Conservation (phyloP, 2,329 filamentous ascomycete genomes). For the Colletotrichum melonis region DNA sequence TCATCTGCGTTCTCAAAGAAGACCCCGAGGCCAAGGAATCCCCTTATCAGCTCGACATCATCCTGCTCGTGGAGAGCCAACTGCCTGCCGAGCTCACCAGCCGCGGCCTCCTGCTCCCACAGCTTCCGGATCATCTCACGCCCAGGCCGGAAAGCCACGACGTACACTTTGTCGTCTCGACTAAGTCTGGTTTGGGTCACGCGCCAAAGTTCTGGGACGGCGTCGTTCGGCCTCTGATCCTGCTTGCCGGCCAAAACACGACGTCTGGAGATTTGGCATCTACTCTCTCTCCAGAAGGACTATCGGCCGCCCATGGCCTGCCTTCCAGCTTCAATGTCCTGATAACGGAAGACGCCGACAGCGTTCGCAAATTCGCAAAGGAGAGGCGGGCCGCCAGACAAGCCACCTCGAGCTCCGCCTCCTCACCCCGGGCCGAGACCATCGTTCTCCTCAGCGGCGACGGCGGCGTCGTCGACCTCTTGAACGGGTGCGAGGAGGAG, state of each 20-base stretch:
- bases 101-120: slow-evolving; percentile 47
- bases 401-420: slow-evolving; percentile 20
- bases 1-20: slow-evolving; percentile 54
- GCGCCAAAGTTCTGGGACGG: slow-evolving; percentile 66
- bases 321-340: slow-evolving; percentile 62
- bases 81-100: slow-evolving; percentile 52
- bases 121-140: slow-evolving; percentile 52
- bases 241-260: slow-evolving; percentile 45
- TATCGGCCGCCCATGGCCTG: slow-evolving; percentile 11
- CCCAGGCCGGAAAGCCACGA: slow-evolving; percentile 25
- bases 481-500: slow-evolving; percentile 69
- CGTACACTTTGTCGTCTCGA: slow-evolving; percentile 76
- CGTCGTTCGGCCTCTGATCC: slow-evolving; percentile 67
- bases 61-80: slow-evolving; percentile 42
- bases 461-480: slow-evolving; percentile 84
- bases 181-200: slow-evolving; percentile 70
- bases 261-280: slow-evolving; percentile 16
- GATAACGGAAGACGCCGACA: slow-evolving; percentile 71
- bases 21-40: slow-evolving; percentile 39
- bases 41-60: slow-evolving; percentile 44
- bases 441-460: slow-evolving; percentile 88
- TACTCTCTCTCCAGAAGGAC: not conserved
- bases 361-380: slow-evolving; percentile 72
- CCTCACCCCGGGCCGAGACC: slow-evolving; percentile 53
- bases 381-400: slow-evolving; percentile 49